Base-by-base conservation (phyloP, 139 green algal genomes). In the Eudorina sp. region DNA sequence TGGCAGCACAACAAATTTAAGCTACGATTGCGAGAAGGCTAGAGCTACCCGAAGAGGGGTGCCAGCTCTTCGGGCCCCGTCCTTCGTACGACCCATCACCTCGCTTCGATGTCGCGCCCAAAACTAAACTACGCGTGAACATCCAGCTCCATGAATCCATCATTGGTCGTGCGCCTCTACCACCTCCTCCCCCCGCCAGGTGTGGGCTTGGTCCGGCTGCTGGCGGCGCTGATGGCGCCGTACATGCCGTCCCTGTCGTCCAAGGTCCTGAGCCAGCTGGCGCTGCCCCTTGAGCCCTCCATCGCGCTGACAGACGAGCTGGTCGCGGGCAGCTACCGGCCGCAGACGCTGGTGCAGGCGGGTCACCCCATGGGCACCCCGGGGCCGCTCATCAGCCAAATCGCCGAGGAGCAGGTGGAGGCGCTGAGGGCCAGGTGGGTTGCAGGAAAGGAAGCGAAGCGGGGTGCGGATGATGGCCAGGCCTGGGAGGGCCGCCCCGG, bases 171-270 rank as follows among this genome's bases (percentile, higher is more conserved):
- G n/a, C n/a, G 19, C 46, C 46, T 16, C 77, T 43, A 11, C 70
- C 77, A 4, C 48, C 38, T 80, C 72, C 58, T n/a, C 18, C 27
- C 53, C 74, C 80, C 36, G 80, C 92, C 93, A 53, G 95, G 94
- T 78, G 86, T 96, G 60, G 97, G 97, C 43, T 60, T 99, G 48
- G 94, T 97, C 72, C 88, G 90, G 31, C 75, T 99, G 80, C 91
- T 99, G 62, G 95, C 95, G 23, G 93, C 94, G 16, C 91, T 99
- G 41, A 89, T 99, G 84, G 64, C 95, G 72, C 97, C 97, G 62
- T 99, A 97, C 95, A 99, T 99, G 96, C 97, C 97, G 36, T 93
- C 91, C 5, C 93, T 99, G 81, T 93, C 96, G 1, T 53, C 53
- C 64, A 97, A 96, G 88, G 79, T 96, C 48, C 90, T 95, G 48